Evolutionary conservation across 2,329 filamentous ascomycete genomes (phyloP), one percentile per base, ranked within the genome.

Genomic region (Pyricularia sp.): DNA sequence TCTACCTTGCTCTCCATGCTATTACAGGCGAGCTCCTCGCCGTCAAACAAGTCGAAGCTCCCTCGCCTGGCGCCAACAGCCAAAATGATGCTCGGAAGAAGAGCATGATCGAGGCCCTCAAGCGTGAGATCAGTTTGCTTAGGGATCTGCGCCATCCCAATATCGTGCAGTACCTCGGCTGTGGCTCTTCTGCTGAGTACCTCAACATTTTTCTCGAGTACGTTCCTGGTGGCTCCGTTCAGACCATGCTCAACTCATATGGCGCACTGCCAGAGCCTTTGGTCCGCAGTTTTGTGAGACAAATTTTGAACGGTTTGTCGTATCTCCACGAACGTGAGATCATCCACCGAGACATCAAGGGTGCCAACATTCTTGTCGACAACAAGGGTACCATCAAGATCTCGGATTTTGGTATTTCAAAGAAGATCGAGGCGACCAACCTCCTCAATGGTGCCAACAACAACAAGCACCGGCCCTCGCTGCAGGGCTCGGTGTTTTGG

Each of bases 131-230:
- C 77, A 92, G 91, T 71, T 88, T 99, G 68, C 85, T 99, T 59
- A 92, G 95, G 72, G 95, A 97, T 73, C 88, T 99, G 66, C 93
- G 96, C 76, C 95, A 99, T 76, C 88, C 92, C 69, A 98, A 99
- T 78, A 98, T 99, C 77, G 95, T 99, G 78, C 95, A 97, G 78
- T 99, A 99, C 77, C 88, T 99, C 9, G 95, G 95, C 70, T 97
- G 94, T 73, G 94, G 94, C 75, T 94, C 93, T 10, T 95, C 97
- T 71, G 88, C 92, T 23, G 90, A 94, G 69, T 90, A 94, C 78
- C 88, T 99, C 75, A 99, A 99, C 82, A 99, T 99, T 91, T 99
- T 99, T 88, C 89, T 99, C 76, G 95, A 99, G 80, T 99, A 99
- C 78, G 95, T 99, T 36, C 92, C 95, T 20, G 95, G 95, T 79